phyloP scores from a whole-genome alignment of 2,329 filamentous ascomycete genomes.

The Cephalotrichum gorgonifer region DNA sequence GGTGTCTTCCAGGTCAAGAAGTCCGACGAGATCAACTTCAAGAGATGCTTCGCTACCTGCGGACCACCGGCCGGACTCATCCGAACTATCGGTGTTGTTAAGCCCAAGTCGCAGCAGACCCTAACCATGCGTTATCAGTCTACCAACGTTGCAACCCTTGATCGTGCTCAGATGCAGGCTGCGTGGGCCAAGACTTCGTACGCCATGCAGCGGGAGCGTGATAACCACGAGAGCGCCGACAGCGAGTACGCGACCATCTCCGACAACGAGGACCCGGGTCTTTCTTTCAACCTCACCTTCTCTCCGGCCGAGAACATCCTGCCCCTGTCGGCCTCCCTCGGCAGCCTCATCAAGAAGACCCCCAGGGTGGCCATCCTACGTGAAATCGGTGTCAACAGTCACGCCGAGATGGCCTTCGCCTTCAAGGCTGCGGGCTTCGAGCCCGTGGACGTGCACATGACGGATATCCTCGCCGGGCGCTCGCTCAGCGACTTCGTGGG shows the following conservation, averaged over 20 bases:
- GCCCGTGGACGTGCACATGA: conserved; percentile 93
- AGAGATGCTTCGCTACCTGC: conserved; percentile 81
- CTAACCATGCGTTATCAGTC: conserved; percentile 66
- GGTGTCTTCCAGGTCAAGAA: conserved; percentile 92
- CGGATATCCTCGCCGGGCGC: conserved; percentile 70
- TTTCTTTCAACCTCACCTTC: conserved; percentile 76
- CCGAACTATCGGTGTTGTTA: conserved; percentile 72
- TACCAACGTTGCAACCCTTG: conserved; percentile 56
- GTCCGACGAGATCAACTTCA: conserved; percentile 74
- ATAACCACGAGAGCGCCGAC: conserved; percentile 81
- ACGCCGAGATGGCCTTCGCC: conserved; percentile 96
- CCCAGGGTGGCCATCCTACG: conserved; percentile 71
- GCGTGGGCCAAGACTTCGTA: conserved; percentile 84
- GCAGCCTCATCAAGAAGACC: conserved; percentile 30
- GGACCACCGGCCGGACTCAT: conserved; percentile 74
- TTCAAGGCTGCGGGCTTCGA: conserved; percentile 88
- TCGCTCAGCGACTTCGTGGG: conserved; percentile 77
- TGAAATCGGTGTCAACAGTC: conserved; percentile 91
- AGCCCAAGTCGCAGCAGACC: conserved; percentile 58
- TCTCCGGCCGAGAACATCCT: conserved; percentile 68
- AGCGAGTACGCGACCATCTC: conserved; percentile 67
- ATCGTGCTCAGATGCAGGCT: conserved; percentile 67
- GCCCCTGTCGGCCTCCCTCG: conserved; percentile 44
- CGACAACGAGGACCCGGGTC: conserved; percentile 68
- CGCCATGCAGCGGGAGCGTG: conserved; percentile 81